Base-by-base conservation (phyloP, 2,329 filamentous ascomycete species). In the Penicillium sp. region DNA sequence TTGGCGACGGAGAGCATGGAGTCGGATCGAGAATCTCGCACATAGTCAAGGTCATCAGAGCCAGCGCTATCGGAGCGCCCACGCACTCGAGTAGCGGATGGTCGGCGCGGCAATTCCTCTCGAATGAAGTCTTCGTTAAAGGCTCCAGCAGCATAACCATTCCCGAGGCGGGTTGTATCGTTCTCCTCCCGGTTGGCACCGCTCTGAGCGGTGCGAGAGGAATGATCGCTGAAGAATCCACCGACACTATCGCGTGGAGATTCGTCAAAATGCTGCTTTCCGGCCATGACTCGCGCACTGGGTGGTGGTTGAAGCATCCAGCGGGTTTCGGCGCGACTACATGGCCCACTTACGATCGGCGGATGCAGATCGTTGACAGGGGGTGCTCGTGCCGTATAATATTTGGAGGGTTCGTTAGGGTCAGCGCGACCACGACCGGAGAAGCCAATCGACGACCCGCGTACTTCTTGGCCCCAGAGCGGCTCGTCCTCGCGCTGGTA, bases 231-330 rank as follows among this genome's bases (percentile, higher is more conserved):
- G 18, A 47, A 41, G 28, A 53, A 48, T 30, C 44, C 57, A 39
- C 46, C 50, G 22, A 48, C 9, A 48, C 57, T 64, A 36, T 58
- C 60, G 33, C 55, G 60, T 36, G 60, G 54, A 22, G 64, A 62
- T 9, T 56, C 45, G 44, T 54, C 58, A 28, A 63, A 63, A 4
- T 61, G 63, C 46, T 89, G 83, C 69, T 92, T 94, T 59, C 91
- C 92, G 58, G 88, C 88, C 92, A 96, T 96, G 53, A 96, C 80
- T 69, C 87, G 91, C 50, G 92, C 90, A 30, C 87, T 83, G n/a
- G 92, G 92, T 1, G 91, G 90, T 2, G 92, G 92, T 66, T 95
- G 90, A 46, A 95, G 77, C 91, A 96, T 96, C 92, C 92, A 96
- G 65, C 81, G 81, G 48, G 88, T 87, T 53, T 89, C 90, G 48